A percentile compares a stretch with the other conserved stretches of the same genome.
Evolutionary conservation across 192 early-diverging fungal species (phyloP).

Genomic region (Coemansia sp.): DNA sequence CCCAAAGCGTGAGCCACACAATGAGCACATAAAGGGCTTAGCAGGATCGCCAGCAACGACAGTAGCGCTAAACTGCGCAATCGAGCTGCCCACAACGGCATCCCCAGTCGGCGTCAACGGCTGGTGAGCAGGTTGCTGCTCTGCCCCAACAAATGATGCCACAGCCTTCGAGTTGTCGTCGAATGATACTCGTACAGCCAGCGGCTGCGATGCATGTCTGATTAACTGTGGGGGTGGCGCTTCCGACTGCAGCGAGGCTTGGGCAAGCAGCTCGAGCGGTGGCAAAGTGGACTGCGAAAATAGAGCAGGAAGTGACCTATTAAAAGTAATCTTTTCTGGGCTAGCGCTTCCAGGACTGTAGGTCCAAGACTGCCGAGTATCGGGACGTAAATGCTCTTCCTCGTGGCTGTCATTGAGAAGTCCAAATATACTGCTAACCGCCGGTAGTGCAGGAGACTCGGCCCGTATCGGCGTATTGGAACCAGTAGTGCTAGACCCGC

Average conservation of each 20-base stretch:
- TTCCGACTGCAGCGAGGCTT: constrained; percentile 24
- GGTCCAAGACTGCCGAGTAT: background rate
- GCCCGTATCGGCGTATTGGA: background rate
- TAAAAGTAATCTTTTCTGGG: background rate
- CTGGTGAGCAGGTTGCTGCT: background rate
- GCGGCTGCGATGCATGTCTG: background rate
- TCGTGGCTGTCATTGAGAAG: constrained; percentile 23
- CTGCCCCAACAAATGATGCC: background rate
- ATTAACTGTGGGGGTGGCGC: background rate
- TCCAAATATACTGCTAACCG: constrained; percentile 36
- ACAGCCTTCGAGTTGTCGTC: background rate
- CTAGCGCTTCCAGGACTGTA: background rate
- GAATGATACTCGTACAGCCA: background rate
- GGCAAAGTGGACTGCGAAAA: constrained; percentile 7
- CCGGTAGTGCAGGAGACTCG: background rate
- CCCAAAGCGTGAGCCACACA: constrained; percentile 65
- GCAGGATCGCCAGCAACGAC: constrained; percentile 29
- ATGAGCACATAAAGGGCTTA: constrained; percentile 54
- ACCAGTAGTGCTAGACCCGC: constrained; percentile 7
- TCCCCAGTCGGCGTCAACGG: constrained; percentile 4
- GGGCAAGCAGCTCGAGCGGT: constrained; percentile 45
- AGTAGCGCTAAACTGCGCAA: constrained; percentile 11
- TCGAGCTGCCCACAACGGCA: no score
- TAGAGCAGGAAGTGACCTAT: background rate
- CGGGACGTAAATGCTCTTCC: background rate